Percentiles rank a stretch among this genome's conserved stretches.
These are phyloP conservation scores for Arbutus unedo DNA, from an alignment of 148 eudicot genomes.

Conservation along the genomic window DNA sequence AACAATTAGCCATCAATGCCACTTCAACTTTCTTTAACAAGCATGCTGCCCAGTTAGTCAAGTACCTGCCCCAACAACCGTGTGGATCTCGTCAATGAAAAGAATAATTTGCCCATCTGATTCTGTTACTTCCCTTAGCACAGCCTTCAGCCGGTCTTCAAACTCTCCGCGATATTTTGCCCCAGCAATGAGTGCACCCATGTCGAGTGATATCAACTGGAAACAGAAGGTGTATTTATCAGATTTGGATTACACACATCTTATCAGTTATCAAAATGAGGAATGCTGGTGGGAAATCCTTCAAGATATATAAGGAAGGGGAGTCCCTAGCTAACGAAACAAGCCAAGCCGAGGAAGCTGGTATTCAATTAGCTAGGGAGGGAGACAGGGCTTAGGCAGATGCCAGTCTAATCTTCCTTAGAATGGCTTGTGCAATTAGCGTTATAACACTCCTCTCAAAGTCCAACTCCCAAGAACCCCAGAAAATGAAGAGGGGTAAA, in stretches of 20 bases:
- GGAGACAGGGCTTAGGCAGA: too few species aligned
- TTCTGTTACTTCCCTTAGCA: slow-evolving; percentile 87
- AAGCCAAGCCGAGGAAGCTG: too few species aligned
- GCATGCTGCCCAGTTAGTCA: neutral
- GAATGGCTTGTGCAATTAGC: too few species aligned
- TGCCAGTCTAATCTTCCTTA: too few species aligned
- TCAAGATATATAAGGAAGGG: too few species aligned
- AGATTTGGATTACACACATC: neutral
- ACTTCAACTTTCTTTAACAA: neutral
- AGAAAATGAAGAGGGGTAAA: neutral
- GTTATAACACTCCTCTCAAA: neutral
- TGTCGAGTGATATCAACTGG: slow-evolving; percentile 92
- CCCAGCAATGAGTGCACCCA: slow-evolving; percentile 99
- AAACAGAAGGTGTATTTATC: slow-evolving; percentile 15
- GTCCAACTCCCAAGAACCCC: neutral
- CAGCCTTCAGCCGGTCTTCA: slow-evolving; percentile 96
- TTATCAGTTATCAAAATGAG: too few species aligned
- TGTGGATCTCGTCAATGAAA: slow-evolving; percentile 96
- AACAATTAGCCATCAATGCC: neutral
- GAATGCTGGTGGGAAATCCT: too few species aligned
- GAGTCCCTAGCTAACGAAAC: too few species aligned
- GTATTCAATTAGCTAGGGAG: too few species aligned
- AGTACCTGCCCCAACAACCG: slow-evolving; percentile 98
- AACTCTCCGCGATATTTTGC: slow-evolving; percentile 97
- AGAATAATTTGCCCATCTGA: slow-evolving; percentile 92